A percentile compares a stretch with the other conserved stretches of the same genome.
phyloP scores from a whole-genome alignment of 1,284 basidiomycete genomes.

The Apiotrichum laibachii region DNA sequence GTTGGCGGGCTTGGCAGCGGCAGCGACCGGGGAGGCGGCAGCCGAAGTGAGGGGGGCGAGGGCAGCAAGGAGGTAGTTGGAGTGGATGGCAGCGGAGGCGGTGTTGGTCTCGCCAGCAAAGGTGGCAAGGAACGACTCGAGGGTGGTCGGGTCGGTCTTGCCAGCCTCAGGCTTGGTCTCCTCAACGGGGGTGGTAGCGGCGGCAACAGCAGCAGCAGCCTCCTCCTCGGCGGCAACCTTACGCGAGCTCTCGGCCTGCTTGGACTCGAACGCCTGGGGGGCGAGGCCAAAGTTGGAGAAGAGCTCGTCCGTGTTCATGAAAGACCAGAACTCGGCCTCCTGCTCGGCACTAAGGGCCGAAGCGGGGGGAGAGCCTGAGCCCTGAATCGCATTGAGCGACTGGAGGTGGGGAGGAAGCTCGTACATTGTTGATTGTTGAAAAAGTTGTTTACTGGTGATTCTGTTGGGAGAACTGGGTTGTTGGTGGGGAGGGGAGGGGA shows the following conservation, averaged over 20 bases:
- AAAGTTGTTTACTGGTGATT: neutral
- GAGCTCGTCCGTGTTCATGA: constrained; percentile 46
- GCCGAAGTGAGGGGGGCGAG: constrained; percentile 14
- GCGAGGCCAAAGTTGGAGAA: constrained; percentile 41
- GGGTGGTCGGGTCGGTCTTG: constrained; percentile 23
- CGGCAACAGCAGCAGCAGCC: constrained; percentile 9
- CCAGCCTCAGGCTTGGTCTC: constrained; percentile 9
- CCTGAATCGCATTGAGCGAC: constrained; percentile 22
- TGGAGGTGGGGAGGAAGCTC: constrained; percentile 24
- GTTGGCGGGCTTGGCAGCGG: constrained; percentile 24
- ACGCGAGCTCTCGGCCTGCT: constrained; percentile 14
- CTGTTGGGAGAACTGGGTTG: neutral
- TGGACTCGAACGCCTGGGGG: constrained; percentile 28
- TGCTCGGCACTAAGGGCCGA: constrained; percentile 33
- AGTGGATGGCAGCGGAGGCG: constrained; percentile 13
- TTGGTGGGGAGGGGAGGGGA: neutral
- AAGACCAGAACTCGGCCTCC: constrained; percentile 48
- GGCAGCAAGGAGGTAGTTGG: constrained; percentile 30
- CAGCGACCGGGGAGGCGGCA: neutral
- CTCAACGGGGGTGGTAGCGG: constrained; percentile 8
- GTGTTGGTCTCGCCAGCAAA: constrained; percentile 31
- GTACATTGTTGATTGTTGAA: constrained; percentile 12
- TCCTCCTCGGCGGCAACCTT: constrained; percentile 11
- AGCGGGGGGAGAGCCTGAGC: constrained; percentile 34
- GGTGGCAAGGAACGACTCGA: constrained; percentile 48